Conservation (phyloP, 352 stramenopile genomes). For the Phytophthora pluvialis region DNA sequence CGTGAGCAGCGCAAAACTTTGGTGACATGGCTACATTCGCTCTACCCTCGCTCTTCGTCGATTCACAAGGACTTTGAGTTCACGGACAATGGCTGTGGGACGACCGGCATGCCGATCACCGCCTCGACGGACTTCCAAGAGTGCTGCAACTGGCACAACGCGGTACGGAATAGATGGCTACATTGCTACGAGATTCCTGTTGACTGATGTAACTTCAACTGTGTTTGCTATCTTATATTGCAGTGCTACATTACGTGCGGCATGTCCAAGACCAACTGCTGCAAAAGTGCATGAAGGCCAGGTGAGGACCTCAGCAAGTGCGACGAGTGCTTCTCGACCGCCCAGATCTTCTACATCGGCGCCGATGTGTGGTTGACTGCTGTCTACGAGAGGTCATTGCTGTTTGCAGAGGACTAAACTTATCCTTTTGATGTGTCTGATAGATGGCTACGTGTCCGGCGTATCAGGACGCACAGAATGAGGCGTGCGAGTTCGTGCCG, state of each 20-base stretch:
- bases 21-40: slow-evolving; percentile 13
- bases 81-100: slow-evolving; percentile 80
- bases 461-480: slow-evolving; percentile 68
- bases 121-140: slow-evolving; percentile 56
- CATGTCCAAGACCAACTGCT: slow-evolving; percentile 76
- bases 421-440: not conserved
- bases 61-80: slow-evolving; percentile 67
- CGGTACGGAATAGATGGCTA: slow-evolving; percentile 40
- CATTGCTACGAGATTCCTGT: not conserved
- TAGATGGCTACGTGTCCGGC: slow-evolving; percentile 73
- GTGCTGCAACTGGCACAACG: slow-evolving; percentile 87
- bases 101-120: slow-evolving; percentile 58
- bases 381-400: not conserved
- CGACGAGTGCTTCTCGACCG: slow-evolving; percentile 63
- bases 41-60: not conserved
- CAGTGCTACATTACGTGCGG: slow-evolving; percentile 85
- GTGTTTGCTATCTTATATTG: not conserved
- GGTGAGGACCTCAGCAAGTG: slow-evolving; percentile 40
- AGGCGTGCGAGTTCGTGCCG: slow-evolving; percentile 70
- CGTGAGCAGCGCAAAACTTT: slow-evolving; percentile 11
- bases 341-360: slow-evolving; percentile 70
- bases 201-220: not conserved
- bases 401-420: not conserved
- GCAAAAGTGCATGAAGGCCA: slow-evolving; percentile 75
- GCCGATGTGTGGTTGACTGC: slow-evolving; percentile 49